Evolutionary conservation across 345 rosid genomes (phyloP).

Genomic region (Aquilaria yunnanensis): DNA sequence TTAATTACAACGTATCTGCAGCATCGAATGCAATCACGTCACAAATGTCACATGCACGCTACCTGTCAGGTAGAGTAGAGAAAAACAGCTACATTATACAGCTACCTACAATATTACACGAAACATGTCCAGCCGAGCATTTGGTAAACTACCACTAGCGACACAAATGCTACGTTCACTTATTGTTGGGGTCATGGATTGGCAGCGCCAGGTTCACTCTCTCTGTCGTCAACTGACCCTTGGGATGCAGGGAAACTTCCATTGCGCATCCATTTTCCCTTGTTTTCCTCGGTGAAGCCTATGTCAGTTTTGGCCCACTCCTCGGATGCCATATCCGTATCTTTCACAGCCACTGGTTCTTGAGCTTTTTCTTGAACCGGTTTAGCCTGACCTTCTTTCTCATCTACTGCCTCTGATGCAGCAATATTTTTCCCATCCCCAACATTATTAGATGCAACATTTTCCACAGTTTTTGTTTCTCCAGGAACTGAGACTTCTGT

Average conservation of each 20-base stretch:
- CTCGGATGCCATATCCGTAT: not conserved
- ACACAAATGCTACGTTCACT: not conserved
- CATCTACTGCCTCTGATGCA: slow-evolving; percentile 4
- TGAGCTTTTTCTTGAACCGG: slow-evolving; percentile 2
- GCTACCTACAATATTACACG: too few relatives aligned
- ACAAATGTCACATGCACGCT: too few relatives aligned
- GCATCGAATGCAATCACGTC: too few relatives aligned
- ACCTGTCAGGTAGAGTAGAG: too few relatives aligned
- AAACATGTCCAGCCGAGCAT: too few relatives aligned
- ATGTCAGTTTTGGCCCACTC: not conserved
- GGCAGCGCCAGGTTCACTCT: not conserved
- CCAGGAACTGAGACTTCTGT: slow-evolving; percentile 10
- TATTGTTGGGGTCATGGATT: not conserved
- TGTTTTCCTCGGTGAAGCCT: not conserved
- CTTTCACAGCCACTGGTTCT: not conserved
- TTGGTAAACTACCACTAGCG: too few relatives aligned
- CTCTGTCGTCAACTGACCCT: not conserved
- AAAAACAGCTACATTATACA: too few relatives aligned
- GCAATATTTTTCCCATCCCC: slow-evolving; percentile 19
- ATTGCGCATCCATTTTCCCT: not conserved
- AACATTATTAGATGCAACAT: not conserved
- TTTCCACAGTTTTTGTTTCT: slow-evolving; percentile 18
- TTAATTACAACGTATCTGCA: too few relatives aligned
- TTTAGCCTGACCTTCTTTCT: not conserved
- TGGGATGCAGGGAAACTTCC: not conserved